Evolutionary conservation across 139 green algal species (phyloP), one percentile per base, ranked within the genome.

Genomic region (Coelastrella sp.): DNA sequence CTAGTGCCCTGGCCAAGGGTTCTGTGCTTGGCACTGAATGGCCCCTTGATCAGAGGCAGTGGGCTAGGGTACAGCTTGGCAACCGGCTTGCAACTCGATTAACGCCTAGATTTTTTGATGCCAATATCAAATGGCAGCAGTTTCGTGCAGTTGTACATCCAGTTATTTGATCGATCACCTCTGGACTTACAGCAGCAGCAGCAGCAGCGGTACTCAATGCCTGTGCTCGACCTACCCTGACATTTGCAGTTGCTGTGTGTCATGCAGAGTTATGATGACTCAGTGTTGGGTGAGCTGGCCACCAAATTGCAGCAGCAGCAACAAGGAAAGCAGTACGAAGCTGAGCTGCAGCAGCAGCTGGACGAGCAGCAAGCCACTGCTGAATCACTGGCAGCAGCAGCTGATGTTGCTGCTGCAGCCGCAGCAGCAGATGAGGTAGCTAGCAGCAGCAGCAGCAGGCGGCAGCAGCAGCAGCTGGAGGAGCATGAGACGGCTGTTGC

Each of bases 161-260:
- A n/a, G n/a, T n/a, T n/a, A n/a, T n/a, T n/a, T n/a, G n/a, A n/a
- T n/a, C n/a, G n/a, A n/a, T n/a, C n/a, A n/a, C n/a, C n/a, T n/a
- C n/a, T n/a, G n/a, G n/a, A n/a, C n/a, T n/a, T n/a, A n/a, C n/a
- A 76, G 82, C 57, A 88, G 23, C 83, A 64, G 58, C 80, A 73
- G 11, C 47, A 73, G 57, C 80, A 86, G 80, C 61, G 10, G 61
- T 10, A 68, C 7, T 68, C 7, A 68, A 68, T 68, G 61, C 61
- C 17, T 73, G 54, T 57, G 56, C 16, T 14, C 73, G 61, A 17
- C 10, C 7, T 68, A 17, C 4, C 14, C 22, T n/a, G n/a, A n/a
- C n/a, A n/a, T 16, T 19, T 71, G n/a, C 23, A 19, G 23, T n/a
- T 32, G 11, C 82, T 87, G 82, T 32, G 54, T 0, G 7, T 85